These are phyloP conservation scores for Sistotremastrum niveocremeum DNA, from an alignment of 768 basidiomycete species.

Conservation along the genomic window DNA sequence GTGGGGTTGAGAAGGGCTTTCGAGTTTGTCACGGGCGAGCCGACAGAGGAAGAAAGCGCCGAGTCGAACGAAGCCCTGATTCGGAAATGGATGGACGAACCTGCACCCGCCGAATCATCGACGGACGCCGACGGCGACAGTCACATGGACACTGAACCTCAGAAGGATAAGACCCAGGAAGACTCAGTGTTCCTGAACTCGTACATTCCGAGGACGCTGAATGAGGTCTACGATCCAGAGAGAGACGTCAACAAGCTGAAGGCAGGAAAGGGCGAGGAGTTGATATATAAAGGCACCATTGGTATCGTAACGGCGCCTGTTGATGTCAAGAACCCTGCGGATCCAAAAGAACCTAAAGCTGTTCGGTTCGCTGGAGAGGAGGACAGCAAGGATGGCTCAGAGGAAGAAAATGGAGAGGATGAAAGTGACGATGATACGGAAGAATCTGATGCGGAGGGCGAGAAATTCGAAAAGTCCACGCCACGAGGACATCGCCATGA, in stretches of 20 bases:
- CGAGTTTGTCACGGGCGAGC: slow-evolving; percentile 70
- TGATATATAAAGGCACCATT: slow-evolving; percentile 84
- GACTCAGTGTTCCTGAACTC: slow-evolving; percentile 82
- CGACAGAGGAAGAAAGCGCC: slow-evolving; percentile 20
- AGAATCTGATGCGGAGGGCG: slow-evolving; percentile 14
- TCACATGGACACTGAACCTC: slow-evolving; percentile 6
- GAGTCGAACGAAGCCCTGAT: slow-evolving; percentile 13
- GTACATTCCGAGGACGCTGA: slow-evolving; percentile 85
- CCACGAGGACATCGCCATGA: slow-evolving; percentile 87
- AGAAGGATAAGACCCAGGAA: slow-evolving; percentile 41
- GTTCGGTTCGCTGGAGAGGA: slow-evolving; percentile 9
- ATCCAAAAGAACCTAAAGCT: background rate
- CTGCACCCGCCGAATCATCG: slow-evolving; percentile 11
- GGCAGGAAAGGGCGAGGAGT: slow-evolving; percentile 50
- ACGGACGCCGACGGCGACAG: slow-evolving; percentile 6
- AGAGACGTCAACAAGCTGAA: slow-evolving; percentile 70
- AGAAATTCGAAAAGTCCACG: slow-evolving; percentile 35
- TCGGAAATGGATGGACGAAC: slow-evolving; percentile 37
- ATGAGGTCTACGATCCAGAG: slow-evolving; percentile 92
- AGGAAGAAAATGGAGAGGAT: slow-evolving; percentile 17
- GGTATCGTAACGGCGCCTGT: slow-evolving; percentile 46
- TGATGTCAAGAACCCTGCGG: slow-evolving; percentile 9
- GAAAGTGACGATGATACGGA: slow-evolving; percentile 23
- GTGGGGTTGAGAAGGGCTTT: slow-evolving; percentile 75
- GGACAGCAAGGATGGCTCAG: slow-evolving; percentile 14